Evolutionary conservation across 257 asterid species (phyloP).

Genomic region (Phtheirospermum japonicum): DNA sequence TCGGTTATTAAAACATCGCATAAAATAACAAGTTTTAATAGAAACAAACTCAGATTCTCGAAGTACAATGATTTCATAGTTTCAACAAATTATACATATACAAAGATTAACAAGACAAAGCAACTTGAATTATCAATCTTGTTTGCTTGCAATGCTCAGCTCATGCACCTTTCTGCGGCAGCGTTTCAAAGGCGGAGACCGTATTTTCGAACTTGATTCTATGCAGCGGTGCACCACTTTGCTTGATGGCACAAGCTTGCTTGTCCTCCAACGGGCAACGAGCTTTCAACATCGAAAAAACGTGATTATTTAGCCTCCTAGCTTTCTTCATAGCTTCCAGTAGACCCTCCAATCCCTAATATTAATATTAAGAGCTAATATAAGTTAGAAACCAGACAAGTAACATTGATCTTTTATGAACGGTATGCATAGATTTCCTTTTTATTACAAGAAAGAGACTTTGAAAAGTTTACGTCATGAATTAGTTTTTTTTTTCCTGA

Average conservation of each 20-base stretch:
- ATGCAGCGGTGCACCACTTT: conserved; percentile 88
- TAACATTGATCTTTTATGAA: no score
- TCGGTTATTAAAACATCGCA: no score
- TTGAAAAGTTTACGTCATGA: no score
- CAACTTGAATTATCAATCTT: not conserved
- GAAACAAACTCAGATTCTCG: no score
- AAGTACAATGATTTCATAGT: no score
- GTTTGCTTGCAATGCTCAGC: conserved; percentile 32
- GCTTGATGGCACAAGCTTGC: conserved; percentile 95
- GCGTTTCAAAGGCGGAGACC: conserved; percentile 88
- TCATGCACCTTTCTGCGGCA: conserved; percentile 91
- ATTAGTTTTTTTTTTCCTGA: no score
- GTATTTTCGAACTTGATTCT: conserved; percentile 89
- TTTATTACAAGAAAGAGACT: no score
- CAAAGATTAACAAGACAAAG: conserved; percentile 12
- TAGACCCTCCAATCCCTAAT: conserved; percentile 58
- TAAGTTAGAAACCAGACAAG: not conserved
- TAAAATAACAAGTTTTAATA: no score
- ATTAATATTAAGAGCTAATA: conserved; percentile 12
- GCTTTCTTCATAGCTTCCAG: conserved; percentile 95
- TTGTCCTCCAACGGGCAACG: conserved; percentile 97
- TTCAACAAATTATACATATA: not conserved
- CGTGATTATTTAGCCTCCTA: conserved; percentile 79
- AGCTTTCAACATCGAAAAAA: conserved; percentile 88
- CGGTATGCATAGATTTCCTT: no score